Conservation (phyloP, 2,329 filamentous ascomycete species). For the Escovopsis sp. region DNA sequence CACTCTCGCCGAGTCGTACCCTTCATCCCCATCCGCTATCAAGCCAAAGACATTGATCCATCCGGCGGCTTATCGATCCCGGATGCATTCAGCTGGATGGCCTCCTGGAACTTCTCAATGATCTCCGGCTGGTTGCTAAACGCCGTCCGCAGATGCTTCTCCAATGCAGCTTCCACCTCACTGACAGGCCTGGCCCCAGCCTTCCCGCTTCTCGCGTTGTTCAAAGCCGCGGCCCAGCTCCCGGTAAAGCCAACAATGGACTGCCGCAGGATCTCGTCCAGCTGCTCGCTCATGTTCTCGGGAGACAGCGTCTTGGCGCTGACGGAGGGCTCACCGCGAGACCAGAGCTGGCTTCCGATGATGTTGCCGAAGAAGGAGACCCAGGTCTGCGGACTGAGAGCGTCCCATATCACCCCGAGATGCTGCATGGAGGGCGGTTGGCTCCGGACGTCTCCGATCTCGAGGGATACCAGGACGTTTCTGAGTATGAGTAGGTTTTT, state of each 20-base stretch:
- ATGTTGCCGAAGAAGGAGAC: constrained; percentile 44
- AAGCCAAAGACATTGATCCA: constrained; percentile 1
- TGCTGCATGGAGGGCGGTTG: constrained; percentile 38
- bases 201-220: constrained; percentile 31
- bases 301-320: constrained; percentile 27
- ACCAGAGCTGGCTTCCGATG: constrained; percentile 41
- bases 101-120: constrained; percentile 44
- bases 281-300: constrained; percentile 48
- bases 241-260: constrained; percentile 50
- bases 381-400: constrained; percentile 41
- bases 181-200: constrained; percentile 34
- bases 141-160: constrained; percentile 39
- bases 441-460: constrained; percentile 60
- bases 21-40: too few relatives aligned
- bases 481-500: constrained; percentile 91
- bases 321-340: constrained; percentile 19
- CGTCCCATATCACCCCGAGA: constrained; percentile 51
- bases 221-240: constrained; percentile 38
- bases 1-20: too few relatives aligned
- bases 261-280: constrained; percentile 47
- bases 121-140: constrained; percentile 47
- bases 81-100: constrained; percentile 41
- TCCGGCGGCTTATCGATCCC: constrained; percentile 32
- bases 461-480: constrained; percentile 88
- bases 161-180: constrained; percentile 41